Conservation (phyloP, 345 rosid species). For the Citrus australasica region DNA sequence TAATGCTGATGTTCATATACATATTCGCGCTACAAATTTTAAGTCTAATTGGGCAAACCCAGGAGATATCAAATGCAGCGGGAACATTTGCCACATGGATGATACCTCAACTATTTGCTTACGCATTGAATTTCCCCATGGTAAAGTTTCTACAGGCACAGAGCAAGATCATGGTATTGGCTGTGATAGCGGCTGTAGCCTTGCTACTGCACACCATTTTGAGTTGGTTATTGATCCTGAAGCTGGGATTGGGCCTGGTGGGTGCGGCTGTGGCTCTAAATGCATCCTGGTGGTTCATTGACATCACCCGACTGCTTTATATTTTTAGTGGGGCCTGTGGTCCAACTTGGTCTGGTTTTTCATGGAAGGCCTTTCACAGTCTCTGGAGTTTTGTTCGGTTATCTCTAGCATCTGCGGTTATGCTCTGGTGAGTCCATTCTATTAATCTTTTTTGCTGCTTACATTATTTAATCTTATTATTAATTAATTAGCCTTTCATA, state of each 20-base stretch:
- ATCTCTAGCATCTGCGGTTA: conserved; percentile 88
- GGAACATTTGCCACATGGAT: conserved; percentile 68
- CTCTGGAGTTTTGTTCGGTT: conserved; percentile 63
- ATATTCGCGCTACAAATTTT: conserved; percentile 54
- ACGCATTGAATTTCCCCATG: conserved; percentile 68
- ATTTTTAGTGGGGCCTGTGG: conserved; percentile 71
- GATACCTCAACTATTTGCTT: conserved; percentile 87
- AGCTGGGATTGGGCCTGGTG: conserved; percentile 62
- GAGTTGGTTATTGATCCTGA: conserved; percentile 69
- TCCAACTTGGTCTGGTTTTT: conserved; percentile 71
- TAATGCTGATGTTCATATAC: conserved; percentile 50
- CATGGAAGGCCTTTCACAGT: conserved; percentile 69
- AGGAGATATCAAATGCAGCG: conserved; percentile 56
- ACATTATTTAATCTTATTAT: background rate
- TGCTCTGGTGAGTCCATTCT: conserved; percentile 62
- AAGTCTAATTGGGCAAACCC: conserved; percentile 59
- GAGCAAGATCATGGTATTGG: conserved; percentile 89
- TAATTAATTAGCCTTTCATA: background rate
- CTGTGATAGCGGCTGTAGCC: conserved; percentile 49
- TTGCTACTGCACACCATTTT: conserved; percentile 53
- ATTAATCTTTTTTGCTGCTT: too few species aligned
- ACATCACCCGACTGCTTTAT: conserved; percentile 45
- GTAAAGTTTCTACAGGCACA: conserved; percentile 80
- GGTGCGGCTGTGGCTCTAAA: conserved; percentile 73
- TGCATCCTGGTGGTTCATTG: conserved; percentile 67